phyloP scores from a whole-genome alignment of 345 rosid genomes.

The Pistacia atlantica region DNA sequence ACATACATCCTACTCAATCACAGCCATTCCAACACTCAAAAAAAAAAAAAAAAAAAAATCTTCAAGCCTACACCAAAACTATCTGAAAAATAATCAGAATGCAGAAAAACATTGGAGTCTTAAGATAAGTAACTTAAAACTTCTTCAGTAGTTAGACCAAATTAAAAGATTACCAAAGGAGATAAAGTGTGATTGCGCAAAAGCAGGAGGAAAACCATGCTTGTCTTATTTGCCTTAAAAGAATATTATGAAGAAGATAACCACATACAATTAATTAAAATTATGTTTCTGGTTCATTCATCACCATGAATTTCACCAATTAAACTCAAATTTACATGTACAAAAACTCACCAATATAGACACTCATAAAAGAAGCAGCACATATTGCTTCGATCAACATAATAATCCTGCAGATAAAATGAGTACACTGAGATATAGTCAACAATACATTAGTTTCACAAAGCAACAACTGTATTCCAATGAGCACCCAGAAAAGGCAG shows the following conservation, averaged over 20 bases:
- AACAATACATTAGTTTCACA: slow-evolving; percentile 8
- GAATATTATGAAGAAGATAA: not conserved
- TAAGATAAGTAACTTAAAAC: not conserved
- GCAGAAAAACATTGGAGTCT: not conserved
- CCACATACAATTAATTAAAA: not conserved
- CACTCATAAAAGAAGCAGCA: slow-evolving; percentile 72
- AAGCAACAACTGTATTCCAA: slow-evolving; percentile 1
- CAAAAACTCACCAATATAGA: slow-evolving; percentile 74
- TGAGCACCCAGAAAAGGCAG: not conserved
- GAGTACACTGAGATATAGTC: not conserved
- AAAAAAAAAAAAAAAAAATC: not conserved
- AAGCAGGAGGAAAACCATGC: not conserved
- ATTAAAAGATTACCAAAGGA: not conserved
- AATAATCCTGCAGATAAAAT: slow-evolving; percentile 65
- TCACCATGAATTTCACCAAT: not conserved
- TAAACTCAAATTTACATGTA: not conserved
- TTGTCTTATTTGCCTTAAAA: not conserved
- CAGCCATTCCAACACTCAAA: not conserved
- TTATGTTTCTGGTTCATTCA: not conserved
- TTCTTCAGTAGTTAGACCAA: not conserved
- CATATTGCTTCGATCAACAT: slow-evolving; percentile 82
- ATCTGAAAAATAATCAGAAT: not conserved
- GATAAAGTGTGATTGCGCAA: not conserved
- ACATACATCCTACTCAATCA: no score
- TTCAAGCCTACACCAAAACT: no score